Evolutionary conservation across 1,284 basidiomycete species (phyloP), one percentile per base, ranked within the genome.

Genomic region (Ganoderma boninense): DNA sequence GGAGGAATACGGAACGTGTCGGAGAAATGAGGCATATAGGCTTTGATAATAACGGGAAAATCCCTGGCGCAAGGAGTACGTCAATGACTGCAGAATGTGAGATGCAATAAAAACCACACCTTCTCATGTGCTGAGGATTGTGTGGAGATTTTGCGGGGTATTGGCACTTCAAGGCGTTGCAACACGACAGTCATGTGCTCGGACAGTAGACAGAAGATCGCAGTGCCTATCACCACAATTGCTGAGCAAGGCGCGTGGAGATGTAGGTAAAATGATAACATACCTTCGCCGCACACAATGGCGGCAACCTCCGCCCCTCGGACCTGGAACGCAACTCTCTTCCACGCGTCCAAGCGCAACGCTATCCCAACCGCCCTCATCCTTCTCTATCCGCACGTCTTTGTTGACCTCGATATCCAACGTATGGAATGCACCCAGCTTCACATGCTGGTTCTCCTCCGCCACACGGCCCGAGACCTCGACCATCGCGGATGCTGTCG

Each of bases 121-220:
- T 97, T 97, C 78, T 98, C 97, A 76, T 95, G 95, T 62, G 92
- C 92, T 7, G 90, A 89, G 7, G 95, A 91, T 6, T 92, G 90
- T 1, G 93, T 89, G 35, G 94, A 92, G 7, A 96, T 91, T 81
- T 99, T 99, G 68, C 98, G 89, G 7, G 98, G 97, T 68, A 99
- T 92, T 1, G 94, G 86, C 0, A 97, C 90, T 40, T 97, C 95
- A 72, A 99, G 92, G 10, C 98, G 90, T 80, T 99, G 96, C 10
- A 96, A 84, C 52, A 99, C 92, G 35, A 98, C 87, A 0, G 98
- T 99, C 93, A 99, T 98, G 82, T 99, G 96, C 76, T 98, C 93
- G 0, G 96, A 98, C 29, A 99, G 85, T 32, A 99, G 84, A 80
- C 97, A 99, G 77, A 99, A 95, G 1, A 95, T 93, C 0, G 98